Base-by-base conservation (phyloP, 805 yeast genomes). In the Schwanniomyces yamadae region DNA sequence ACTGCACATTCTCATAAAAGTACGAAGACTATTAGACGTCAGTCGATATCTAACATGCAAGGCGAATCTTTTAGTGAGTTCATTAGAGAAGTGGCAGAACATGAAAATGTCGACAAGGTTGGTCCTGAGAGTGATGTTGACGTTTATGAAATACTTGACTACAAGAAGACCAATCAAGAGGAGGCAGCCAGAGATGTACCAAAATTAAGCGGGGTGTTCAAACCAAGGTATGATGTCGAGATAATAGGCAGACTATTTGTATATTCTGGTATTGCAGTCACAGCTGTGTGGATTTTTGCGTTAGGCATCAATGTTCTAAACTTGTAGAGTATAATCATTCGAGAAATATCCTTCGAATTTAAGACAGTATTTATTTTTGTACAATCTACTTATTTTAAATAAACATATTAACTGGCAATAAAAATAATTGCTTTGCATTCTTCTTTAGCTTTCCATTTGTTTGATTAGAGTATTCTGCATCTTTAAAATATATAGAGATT, bases 241-340 rank as follows among this genome's bases (percentile, higher is more conserved):
- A 84, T 87, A 3, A 60, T 86, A 21, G 89, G 93, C 7, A 72
- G 95, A 49, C 64, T 85, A 42, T 60, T 84, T 12, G 84, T 89
- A 1, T 91, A 91, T 60, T 82, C 85, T 1, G 98, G 98, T 0
- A 78, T 91, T 19, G 74, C 93, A 0, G 49, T 69, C 18, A 59
- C 74, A 21, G 82, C 84, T 0, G 58, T 75, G 15, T 66, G 71
- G 70, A 71, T 69, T 10, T 59, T 62, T 39, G 56, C 55, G 7
- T 29, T 55, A 16, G 51, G 48, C 10, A 46, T 56, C n/a, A 45
- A 48, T n/a, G n/a, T n/a, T n/a, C n/a, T n/a, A n/a, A n/a, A n/a
- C n/a, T n/a, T n/a, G n/a, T n/a, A n/a, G n/a, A n/a, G n/a, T n/a
- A n/a, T n/a, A n/a, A n/a, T n/a, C n/a, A n/a, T n/a, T n/a, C n/a